Evolutionary conservation across 1,139 yeast genomes (phyloP), one percentile per base, ranked within the genome.

Genomic region (Geotrichum australiense): DNA sequence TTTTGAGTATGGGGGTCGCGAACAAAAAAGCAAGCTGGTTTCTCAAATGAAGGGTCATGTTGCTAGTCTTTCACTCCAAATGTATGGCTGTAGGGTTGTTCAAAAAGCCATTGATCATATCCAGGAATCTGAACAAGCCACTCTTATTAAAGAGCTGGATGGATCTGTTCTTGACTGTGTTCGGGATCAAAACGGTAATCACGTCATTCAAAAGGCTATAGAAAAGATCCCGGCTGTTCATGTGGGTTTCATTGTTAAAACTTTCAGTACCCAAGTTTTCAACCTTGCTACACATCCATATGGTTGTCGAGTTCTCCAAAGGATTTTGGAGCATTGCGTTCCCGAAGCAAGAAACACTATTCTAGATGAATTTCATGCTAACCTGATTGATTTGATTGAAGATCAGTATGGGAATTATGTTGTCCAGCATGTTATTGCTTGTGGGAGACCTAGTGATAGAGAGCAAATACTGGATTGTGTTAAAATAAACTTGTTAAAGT

Each of bases 361-460:
- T 45, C 64, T 91, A 52, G 67, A 65, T 20, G 95, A 87, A 57
- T 69, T 93, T 54, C 80, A 80, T 52, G 73, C 78, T 41, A 82
- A 76, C 57, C 74, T 87, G 20, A 82, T 75, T 48, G 80, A 76
- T 58, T 71, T 93, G 53, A 85, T 89, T 49, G 95, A 86, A 60
- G 97, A 93, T 59, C 97, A 91, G 66, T 93, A 87, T 62, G 98
- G 98, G 45, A 93, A 93, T 65, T 93, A 93, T 58, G 98, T 93
- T 26, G 86, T 91, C 61, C 98, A 93, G 62, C 96, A 91, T 59
- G 83, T 91, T 41, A 74, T 93, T 50, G 95, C 89, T 61, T 76
- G 83, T 48, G 94, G 94, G 10, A 71, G 71, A 22, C 62, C 68
- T 2, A 66, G 64, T 24, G 80, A 79, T 47, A 71, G 77, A 35